Evolutionary conservation across 164 flowering plant species (phyloP).

Genomic region (Berberis vulgaris): DNA sequence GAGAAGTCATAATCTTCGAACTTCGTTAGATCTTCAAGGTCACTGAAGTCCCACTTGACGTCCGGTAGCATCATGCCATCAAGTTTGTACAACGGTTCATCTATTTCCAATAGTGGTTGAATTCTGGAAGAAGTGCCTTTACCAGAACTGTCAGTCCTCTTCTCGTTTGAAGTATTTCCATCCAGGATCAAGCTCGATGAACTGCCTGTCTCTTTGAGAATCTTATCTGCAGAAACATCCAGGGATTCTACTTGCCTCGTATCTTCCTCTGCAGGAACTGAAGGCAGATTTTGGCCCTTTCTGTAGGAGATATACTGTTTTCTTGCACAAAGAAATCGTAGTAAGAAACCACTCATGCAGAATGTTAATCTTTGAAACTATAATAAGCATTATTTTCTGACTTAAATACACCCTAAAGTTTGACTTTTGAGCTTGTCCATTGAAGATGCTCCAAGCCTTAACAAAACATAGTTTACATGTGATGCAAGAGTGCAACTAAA

Average conservation of each 20-base stretch:
- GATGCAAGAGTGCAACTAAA: too few relatives aligned
- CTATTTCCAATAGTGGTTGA: background rate
- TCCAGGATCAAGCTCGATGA: background rate
- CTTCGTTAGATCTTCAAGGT: slow-evolving; percentile 3
- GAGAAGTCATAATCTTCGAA: slow-evolving; percentile 7
- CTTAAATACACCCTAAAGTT: too few relatives aligned
- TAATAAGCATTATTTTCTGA: background rate
- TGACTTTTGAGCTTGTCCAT: too few relatives aligned
- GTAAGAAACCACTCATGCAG: background rate
- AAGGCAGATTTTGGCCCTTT: background rate
- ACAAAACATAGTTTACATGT: too few relatives aligned
- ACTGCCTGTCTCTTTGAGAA: background rate
- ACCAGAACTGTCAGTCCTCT: background rate
- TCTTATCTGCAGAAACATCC: background rate
- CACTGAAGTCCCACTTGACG: background rate
- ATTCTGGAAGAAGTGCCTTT: too few relatives aligned
- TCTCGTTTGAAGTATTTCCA: background rate
- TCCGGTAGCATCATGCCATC: background rate
- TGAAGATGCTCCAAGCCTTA: too few relatives aligned
- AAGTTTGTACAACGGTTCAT: background rate
- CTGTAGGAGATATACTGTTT: slow-evolving; percentile 5
- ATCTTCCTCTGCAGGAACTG: background rate
- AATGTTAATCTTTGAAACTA: background rate
- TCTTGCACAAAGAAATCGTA: background rate
- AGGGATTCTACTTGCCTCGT: background rate